A percentile compares a stretch with the other conserved stretches of the same genome.
Evolutionary conservation across 306 rosid species (phyloP).

Genomic region (Casuarina cunninghamiana): DNA sequence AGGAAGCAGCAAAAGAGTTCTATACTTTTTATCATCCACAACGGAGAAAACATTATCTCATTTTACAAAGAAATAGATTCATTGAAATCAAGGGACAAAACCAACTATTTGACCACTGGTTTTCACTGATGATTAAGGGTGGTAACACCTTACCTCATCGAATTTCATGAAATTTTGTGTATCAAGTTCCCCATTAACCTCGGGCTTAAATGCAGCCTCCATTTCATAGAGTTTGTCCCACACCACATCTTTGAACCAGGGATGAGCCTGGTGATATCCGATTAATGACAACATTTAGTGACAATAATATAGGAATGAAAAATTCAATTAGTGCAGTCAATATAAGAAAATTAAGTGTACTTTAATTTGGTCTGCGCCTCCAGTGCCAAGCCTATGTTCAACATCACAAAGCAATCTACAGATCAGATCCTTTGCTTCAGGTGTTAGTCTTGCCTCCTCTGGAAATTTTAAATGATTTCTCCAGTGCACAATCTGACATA

Average conservation of each 20-base stretch:
- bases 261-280: slow-evolving; percentile 61
- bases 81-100: neutral
- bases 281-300: slow-evolving; percentile 2
- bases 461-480: slow-evolving; percentile 91
- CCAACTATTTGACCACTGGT: neutral
- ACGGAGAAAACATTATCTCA: neutral
- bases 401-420: slow-evolving; percentile 80
- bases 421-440: slow-evolving; percentile 83
- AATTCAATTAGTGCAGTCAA: neutral
- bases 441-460: slow-evolving; percentile 73
- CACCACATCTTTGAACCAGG: slow-evolving; percentile 77
- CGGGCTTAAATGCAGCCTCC: slow-evolving; percentile 95
- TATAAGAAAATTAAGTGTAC: slow-evolving; percentile 34
- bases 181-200: slow-evolving; percentile 83
- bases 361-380: slow-evolving; percentile 73
- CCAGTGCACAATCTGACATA: slow-evolving; percentile 82
- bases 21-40: neutral
- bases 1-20: neutral
- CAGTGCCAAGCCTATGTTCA: slow-evolving; percentile 68
- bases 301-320: slow-evolving; percentile 11
- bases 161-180: slow-evolving; percentile 95
- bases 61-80: neutral
- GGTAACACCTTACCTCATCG: slow-evolving; percentile 60
- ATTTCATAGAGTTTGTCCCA: slow-evolving; percentile 81
- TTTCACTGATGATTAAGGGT: slow-evolving; percentile 10